Evolutionary conservation across 768 basidiomycete species (phyloP), one percentile per base, ranked within the genome.

Genomic region (Arthromyces matolae): DNA sequence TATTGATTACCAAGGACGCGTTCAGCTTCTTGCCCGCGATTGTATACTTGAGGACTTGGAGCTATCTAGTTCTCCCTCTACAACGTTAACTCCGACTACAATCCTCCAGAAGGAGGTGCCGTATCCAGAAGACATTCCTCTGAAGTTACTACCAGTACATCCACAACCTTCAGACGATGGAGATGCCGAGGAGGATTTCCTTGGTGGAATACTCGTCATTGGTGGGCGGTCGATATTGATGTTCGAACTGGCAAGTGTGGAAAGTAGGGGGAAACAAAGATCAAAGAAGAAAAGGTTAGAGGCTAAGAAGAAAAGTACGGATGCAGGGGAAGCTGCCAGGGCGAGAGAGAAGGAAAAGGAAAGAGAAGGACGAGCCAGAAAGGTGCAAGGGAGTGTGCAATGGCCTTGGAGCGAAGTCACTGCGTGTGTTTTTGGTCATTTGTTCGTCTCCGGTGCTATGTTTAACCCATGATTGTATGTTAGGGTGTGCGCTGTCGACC

Each of bases 401-500:
- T 90, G 89, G 89, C 86, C 86, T 7, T 90, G 86, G 81, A 78
- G 75, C 49, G 79, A 82, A 50, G 71, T 91, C 32, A 72, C 79
- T 51, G 80, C 84, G 89, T 91, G 60, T 55, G 49, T 45, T 20
- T 18, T 13, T 67, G 3, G 24, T 19, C 9, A 18, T 35, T 20
- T 41, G 13, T 45, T 8, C 27, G 29, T 2, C 28, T n/a, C 38
- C 34, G 23, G 46, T 12, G 24, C 27, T 10, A 16, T 32, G n/a
- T n/a, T n/a, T n/a, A n/a, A n/a, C n/a, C n/a, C n/a, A n/a, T 23
- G 24, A 49, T 13, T 34, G 6, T 49, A 41, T 45, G 22, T 33
- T 48, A 23, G 84, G 19, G 79, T 77, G 64, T 80, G 77, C 51
- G 54, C 68, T 8, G 58, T 84, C 20, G 80, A 79, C 29, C 63